These are phyloP conservation scores for Phaffia tasmanica DNA, from an alignment of 768 basidiomycete species.

Conservation along the genomic window DNA sequence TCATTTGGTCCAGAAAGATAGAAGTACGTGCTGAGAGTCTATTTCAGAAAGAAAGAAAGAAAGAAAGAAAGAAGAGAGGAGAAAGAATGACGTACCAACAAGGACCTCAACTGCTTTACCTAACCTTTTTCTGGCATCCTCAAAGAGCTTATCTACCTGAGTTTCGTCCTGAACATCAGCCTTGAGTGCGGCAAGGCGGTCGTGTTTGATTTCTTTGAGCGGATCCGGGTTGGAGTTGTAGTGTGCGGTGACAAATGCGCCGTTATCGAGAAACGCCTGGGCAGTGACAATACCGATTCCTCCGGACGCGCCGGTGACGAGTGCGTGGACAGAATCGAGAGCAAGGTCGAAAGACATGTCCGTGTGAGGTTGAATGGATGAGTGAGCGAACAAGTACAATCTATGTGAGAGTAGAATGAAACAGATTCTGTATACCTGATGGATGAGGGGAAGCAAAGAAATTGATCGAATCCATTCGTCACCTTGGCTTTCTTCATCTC, in stretches of 20 bases:
- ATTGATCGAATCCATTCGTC: too few relatives aligned
- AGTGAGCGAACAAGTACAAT: too few relatives aligned
- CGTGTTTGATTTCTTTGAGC: constrained; percentile 36
- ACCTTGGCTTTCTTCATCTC: too few relatives aligned
- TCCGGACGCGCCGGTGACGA: constrained; percentile 61
- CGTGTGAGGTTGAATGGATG: too few relatives aligned
- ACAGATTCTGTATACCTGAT: too few relatives aligned
- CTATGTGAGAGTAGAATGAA: too few relatives aligned
- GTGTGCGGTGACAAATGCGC: constrained; percentile 60
- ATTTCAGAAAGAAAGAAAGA: constrained; percentile 35
- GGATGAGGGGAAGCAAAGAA: too few relatives aligned
- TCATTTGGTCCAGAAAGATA: constrained; percentile 35
- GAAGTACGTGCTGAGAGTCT: not conserved
- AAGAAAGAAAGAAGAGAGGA: not conserved
- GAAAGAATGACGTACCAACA: constrained; percentile 41
- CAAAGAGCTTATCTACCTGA: constrained; percentile 48
- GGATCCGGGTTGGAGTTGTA: constrained; percentile 49
- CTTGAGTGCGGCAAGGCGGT: constrained; percentile 40
- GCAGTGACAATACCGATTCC: constrained; percentile 61
- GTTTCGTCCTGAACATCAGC: constrained; percentile 53
- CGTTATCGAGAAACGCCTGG: constrained; percentile 54
- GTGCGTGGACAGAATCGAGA: constrained; percentile 52
- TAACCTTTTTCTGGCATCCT: constrained; percentile 14
- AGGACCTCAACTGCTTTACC: constrained; percentile 34
- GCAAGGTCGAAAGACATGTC: constrained; percentile 43